These are phyloP conservation scores for Phalaenopsis equestris DNA, from an alignment of 106 monocot species.

Conservation along the genomic window DNA sequence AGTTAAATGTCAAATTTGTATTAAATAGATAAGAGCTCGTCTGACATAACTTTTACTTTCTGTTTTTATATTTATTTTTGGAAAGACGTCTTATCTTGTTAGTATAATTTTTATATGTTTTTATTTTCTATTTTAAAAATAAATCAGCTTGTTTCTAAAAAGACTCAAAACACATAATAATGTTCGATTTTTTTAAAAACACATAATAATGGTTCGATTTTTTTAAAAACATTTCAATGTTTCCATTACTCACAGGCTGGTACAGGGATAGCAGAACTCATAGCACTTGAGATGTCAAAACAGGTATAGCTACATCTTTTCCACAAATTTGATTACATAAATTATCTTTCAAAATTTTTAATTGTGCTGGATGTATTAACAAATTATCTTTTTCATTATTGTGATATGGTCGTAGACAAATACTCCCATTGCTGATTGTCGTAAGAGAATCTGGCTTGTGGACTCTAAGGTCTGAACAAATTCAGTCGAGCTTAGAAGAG, in stretches of 20 bases:
- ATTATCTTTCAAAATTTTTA: background rate
- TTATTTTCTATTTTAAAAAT: too few species aligned
- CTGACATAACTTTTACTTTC: too few species aligned
- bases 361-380: background rate
- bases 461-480: conserved; percentile 56
- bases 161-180: too few species aligned
- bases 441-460: conserved; percentile 73
- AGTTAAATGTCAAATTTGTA: background rate
- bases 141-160: too few species aligned
- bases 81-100: too few species aligned
- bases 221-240: background rate
- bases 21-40: too few species aligned
- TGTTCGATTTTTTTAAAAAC: too few species aligned
- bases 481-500: background rate
- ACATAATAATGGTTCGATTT: too few species aligned
- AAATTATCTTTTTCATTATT: background rate
- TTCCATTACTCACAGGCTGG: conserved; percentile 60
- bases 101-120: too few species aligned
- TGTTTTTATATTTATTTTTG: too few species aligned
- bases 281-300: conserved; percentile 71
- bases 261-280: conserved; percentile 76
- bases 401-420: conserved; percentile 32
- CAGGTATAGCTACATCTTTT: conserved; percentile 31
- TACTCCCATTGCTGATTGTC: conserved; percentile 47
- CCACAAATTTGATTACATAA: background rate